Base-by-base conservation (phyloP, 768 basidiomycete genomes). In the Boletus rex-veris region DNA sequence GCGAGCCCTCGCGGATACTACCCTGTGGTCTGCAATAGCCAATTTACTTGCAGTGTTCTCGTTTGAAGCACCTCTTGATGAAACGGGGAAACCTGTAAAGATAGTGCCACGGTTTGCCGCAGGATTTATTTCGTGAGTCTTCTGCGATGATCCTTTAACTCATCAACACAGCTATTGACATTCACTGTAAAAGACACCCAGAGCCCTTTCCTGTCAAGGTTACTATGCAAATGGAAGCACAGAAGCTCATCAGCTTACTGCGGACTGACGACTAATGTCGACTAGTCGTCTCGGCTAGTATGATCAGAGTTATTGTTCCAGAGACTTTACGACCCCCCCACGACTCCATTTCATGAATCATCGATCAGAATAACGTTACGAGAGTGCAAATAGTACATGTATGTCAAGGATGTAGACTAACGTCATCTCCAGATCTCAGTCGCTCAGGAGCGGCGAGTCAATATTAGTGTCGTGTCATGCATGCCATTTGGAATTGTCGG, bases 31-130 rank as follows among this genome's bases (percentile, higher is more conserved):
- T 30, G 51, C 39, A 12, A 26, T 54, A 2, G 52, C 7, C 14
- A 56, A 38, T 31, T 14, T 54, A 18, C 55, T 53, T 19, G 33
- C 55, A 5, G 36, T 47, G 36, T 55, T 53, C 31, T 53, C 55
- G 16, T 55, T 55, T 35, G 36, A 37, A 26, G 40, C 55, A 7
- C 55, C 55, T 3, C 51, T 55, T 28, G 51, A 55, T 5, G 51
- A 38, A 8, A 16, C 33, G 3, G 54, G 54, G 8, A 39, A 15
- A 3, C 45, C 50, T 7, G 19, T 43, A 40, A n/a, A 48, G 41
- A 16, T 54, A 15, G 36, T 31, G 30, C 52, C 55, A 6, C 33
- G 24, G 21, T 55, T 55, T 15, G 42, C 45, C 3, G 9, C 28
- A 14, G 54, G 45, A 30, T 53, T 52, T 18, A 45, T 49, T 1